Evolutionary conservation across 345 rosid species (phyloP).

Genomic region (Punica granatum): DNA sequence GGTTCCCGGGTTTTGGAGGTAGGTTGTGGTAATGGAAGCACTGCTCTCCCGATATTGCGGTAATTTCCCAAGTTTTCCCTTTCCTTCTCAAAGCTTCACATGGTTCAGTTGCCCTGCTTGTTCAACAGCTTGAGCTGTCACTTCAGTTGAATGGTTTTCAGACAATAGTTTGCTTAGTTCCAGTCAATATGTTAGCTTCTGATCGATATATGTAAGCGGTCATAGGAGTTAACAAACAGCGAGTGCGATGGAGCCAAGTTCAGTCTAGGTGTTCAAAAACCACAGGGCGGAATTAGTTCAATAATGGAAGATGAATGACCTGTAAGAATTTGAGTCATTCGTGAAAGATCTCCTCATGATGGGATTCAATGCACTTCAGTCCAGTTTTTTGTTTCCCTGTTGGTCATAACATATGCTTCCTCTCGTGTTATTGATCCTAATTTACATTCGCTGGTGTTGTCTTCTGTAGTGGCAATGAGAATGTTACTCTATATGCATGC

Average conservation of each 20-base stretch:
- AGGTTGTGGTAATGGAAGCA: slow-evolving; percentile 92
- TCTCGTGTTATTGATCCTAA: neutral
- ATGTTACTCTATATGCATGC: slow-evolving; percentile 60
- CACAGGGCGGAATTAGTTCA: neutral
- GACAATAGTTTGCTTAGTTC: neutral
- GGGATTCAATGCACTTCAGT: neutral
- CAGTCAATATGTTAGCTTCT: neutral
- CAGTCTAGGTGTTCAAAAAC: neutral
- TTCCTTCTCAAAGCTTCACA: neutral
- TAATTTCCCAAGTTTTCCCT: slow-evolving; percentile 14
- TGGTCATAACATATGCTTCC: neutral
- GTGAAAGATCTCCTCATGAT: neutral
- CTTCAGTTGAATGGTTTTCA: neutral
- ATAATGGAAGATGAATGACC: neutral
- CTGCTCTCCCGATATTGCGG: slow-evolving; percentile 71
- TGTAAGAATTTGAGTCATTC: neutral
- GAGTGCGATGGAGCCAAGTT: neutral
- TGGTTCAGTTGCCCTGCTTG: neutral
- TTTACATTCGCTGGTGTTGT: neutral
- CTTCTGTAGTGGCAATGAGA: slow-evolving; percentile 49
- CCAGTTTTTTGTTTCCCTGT: neutral
- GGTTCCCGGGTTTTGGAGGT: slow-evolving; percentile 67
- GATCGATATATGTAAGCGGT: neutral
- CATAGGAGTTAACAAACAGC: neutral
- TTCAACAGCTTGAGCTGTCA: neutral